Conservation (phyloP, 2,329 filamentous ascomycete genomes). For the Hyphodiscus sp. region DNA sequence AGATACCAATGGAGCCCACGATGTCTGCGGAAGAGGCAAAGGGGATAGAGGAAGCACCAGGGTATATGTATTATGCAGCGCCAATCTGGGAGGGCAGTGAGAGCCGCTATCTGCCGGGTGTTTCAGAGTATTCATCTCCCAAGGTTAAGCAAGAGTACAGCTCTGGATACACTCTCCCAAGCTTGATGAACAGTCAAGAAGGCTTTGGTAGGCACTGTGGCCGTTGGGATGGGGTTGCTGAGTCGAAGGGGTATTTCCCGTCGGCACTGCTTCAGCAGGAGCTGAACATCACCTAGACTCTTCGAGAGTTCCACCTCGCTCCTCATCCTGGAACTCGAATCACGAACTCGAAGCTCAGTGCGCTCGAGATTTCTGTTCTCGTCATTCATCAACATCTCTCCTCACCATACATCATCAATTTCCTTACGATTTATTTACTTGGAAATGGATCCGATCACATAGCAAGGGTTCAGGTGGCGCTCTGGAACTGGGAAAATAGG, state of each 20-base stretch:
- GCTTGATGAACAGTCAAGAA: conserved; percentile 19
- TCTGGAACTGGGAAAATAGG: background rate
- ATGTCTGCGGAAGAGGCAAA: conserved; percentile 28
- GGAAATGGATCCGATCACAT: background rate
- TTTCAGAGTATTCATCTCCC: conserved; percentile 17
- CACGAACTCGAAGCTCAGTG: too few species aligned
- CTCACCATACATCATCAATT: background rate
- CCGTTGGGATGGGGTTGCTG: conserved; percentile 26
- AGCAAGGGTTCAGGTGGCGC: background rate
- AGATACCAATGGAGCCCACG: conserved; percentile 29
- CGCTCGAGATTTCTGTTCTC: background rate
- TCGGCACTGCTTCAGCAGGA: conserved; percentile 24
- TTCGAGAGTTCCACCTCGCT: background rate
- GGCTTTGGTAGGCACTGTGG: conserved; percentile 24
- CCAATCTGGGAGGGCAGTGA: conserved; percentile 27
- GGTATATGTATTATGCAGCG: conserved; percentile 29
- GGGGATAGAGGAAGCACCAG: conserved; percentile 22
- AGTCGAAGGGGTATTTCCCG: conserved; percentile 28
- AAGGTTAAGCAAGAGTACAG: conserved; percentile 27
- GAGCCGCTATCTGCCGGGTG: conserved; percentile 21
- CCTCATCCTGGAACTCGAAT: background rate
- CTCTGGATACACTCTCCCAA: conserved; percentile 22
- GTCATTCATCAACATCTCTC: background rate
- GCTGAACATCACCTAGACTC: conserved; percentile 24
- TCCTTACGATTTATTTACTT: background rate